These are phyloP conservation scores for Durotheca rogersii DNA, from an alignment of 495 filamentous ascomycete species.

Conservation along the genomic window DNA sequence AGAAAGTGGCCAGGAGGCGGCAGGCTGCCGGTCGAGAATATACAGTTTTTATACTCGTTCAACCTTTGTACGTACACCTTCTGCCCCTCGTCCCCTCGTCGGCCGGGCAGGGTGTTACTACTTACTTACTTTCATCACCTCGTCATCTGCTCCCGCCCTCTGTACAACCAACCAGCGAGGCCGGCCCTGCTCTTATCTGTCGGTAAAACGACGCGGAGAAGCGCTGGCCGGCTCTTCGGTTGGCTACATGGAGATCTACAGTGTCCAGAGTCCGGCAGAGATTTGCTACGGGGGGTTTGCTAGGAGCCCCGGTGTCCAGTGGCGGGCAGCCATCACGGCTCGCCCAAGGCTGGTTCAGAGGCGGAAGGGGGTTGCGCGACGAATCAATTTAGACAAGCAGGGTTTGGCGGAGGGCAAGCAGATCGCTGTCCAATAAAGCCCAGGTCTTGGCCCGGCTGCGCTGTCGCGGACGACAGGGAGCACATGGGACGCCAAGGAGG, in stretches of 20 bases:
- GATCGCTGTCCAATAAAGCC: background rate
- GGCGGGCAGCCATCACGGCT: conserved; percentile 27
- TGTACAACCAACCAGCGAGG: conserved; percentile 1
- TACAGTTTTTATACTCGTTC: conserved; percentile 21
- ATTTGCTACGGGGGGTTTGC: conserved; percentile 23
- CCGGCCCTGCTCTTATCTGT: no score
- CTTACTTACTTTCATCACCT: conserved; percentile 20
- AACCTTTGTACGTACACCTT: background rate
- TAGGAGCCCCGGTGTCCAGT: conserved; percentile 12
- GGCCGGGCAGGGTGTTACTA: conserved; percentile 16
- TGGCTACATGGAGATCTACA: conserved; percentile 1
- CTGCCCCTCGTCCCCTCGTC: conserved; percentile 11
- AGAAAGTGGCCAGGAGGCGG: conserved; percentile 3
- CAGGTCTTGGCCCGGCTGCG: no score
- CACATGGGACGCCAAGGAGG: conserved; percentile 22
- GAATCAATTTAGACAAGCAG: conserved; percentile 23
- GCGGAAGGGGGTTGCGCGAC: conserved; percentile 19
- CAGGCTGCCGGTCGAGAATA: conserved; percentile 10
- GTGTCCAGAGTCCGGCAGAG: conserved; percentile 3
- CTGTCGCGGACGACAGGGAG: conserved; percentile 13
- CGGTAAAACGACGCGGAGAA: conserved; percentile 5
- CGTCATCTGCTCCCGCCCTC: no score
- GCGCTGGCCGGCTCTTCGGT: conserved; percentile 11
- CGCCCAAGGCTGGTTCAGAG: conserved; percentile 18
- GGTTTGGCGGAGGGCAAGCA: conserved; percentile 18